Evolutionary conservation across 2,329 filamentous ascomycete species (phyloP), one percentile per base, ranked within the genome.

Genomic region (Botryotinia narcissicola): DNA sequence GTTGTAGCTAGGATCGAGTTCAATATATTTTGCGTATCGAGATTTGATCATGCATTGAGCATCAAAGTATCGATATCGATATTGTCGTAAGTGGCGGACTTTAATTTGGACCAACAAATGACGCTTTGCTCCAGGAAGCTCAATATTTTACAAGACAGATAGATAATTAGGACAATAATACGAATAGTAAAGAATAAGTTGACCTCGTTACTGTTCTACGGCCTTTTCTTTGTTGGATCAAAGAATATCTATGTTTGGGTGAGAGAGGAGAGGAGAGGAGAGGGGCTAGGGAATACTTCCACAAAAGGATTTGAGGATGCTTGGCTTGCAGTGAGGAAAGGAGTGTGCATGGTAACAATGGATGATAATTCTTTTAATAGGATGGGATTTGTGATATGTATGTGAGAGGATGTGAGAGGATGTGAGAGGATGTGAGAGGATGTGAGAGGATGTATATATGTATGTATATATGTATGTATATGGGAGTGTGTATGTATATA

Each of bases 201-300:
- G 6, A n/a, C 32, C 12, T 42, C 25, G 8, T 29, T 29, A 62
- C 42, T 16, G 60, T 25, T 61, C 44, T 44, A 29, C 32, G 25
- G 12, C 63, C 35, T 51, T 51, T 67, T 51, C 63, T 67, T 67
- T 67, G 63, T 67, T 51, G 63, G 29, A 67, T 67, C 63, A 67
- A 67, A 67, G 63, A 20, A 51, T 46, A 20, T 22, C 40, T 29
- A 35, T 46, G 18, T 66, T 66, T 22, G 40, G 63, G 29, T 32
- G 40, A 14, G 40, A n/a, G 48, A n/a, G 25, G 42, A 22, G 40
- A 46, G 63, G 62, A 12, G 48, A n/a, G 25, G 42, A 14, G 40
- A 46, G 63, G 62, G 42, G 63, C 44, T 22, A 46, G 40, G 44
- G 42, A 66, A 37, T 25, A n/a, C 29, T 67, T 25, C 42, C 42